Evolutionary conservation across 768 basidiomycete genomes (phyloP).

Genomic region (Xerocomellus amylosporus): DNA sequence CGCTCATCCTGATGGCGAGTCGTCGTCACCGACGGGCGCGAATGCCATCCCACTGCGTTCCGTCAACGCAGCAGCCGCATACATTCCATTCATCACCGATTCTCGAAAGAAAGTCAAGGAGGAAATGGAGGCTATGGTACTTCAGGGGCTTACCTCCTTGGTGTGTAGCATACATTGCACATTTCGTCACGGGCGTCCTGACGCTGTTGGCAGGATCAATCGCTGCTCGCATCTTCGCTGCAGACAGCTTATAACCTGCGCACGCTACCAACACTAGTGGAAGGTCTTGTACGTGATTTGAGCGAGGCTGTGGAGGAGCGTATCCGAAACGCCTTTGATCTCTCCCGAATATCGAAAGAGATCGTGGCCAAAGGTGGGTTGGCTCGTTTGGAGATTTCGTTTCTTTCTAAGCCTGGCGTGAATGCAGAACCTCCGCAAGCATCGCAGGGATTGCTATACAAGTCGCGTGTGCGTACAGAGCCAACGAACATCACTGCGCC

Average conservation of each 20-base stretch:
- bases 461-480: slow-evolving; percentile 84
- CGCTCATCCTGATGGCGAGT: slow-evolving; percentile 5
- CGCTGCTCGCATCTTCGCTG: slow-evolving; percentile 85
- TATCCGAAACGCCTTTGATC: slow-evolving; percentile 81
- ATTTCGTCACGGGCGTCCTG: not conserved
- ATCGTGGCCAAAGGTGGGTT: slow-evolving; percentile 69
- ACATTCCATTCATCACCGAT: slow-evolving; percentile 70
- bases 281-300: slow-evolving; percentile 72
- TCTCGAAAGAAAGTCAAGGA: slow-evolving; percentile 66
- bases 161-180: slow-evolving; percentile 43
- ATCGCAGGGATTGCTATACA: slow-evolving; percentile 56
- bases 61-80: slow-evolving; percentile 65
- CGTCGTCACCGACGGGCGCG: slow-evolving; percentile 14
- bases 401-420: not conserved
- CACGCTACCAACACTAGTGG: slow-evolving; percentile 78
- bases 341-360: slow-evolving; percentile 83
- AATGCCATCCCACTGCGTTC: slow-evolving; percentile 61
- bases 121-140: slow-evolving; percentile 92
- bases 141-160: slow-evolving; percentile 70
- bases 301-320: slow-evolving; percentile 80
- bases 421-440: slow-evolving; percentile 21
- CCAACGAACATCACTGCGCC: slow-evolving; percentile 86
- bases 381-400: not conserved
- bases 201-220: slow-evolving; percentile 64
- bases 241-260: slow-evolving; percentile 95